A percentile compares a stretch with the other conserved stretches of the same genome.
These are phyloP conservation scores for Craterostigma plantagineum DNA, from an alignment of 257 asterid genomes.

Conservation along the genomic window DNA sequence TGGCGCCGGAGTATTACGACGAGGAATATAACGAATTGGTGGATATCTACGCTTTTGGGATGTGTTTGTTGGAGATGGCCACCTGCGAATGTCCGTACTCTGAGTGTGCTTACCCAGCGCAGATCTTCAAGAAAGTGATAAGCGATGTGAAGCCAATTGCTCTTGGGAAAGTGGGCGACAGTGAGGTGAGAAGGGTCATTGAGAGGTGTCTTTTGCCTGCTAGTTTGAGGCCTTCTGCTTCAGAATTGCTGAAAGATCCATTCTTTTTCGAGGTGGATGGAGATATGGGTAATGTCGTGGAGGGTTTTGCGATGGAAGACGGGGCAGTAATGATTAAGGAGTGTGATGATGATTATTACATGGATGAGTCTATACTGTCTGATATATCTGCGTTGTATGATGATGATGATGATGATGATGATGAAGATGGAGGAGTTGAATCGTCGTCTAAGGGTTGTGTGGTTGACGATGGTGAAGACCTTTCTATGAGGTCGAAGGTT, in stretches of 20 bases:
- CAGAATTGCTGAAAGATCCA: constrained; percentile 27
- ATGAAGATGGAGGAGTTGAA: too few relatives aligned
- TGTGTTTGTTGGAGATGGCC: constrained; percentile 32
- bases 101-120: constrained; percentile 19
- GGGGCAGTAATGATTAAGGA: too few relatives aligned
- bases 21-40: constrained; percentile 30
- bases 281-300: too few relatives aligned
- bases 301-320: too few relatives aligned
- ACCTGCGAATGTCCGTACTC: constrained; percentile 22
- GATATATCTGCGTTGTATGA: too few relatives aligned
- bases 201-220: constrained; percentile 26
- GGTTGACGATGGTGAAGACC: too few relatives aligned
- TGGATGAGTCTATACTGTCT: too few relatives aligned
- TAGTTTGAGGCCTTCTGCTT: constrained; percentile 27
- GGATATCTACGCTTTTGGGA: constrained; percentile 29
- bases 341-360: too few relatives aligned
- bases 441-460: too few relatives aligned
- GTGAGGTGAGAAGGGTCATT: constrained; percentile 19
- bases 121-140: constrained; percentile 22
- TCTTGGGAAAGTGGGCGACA: constrained; percentile 16
- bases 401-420: too few relatives aligned
- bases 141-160: constrained; percentile 20
- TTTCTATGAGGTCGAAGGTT: too few relatives aligned
- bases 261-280: constrained; percentile 11
- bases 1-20: constrained; percentile 30